Evolutionary conservation across 1,139 yeast species (phyloP).

Genomic region (Diutina ranongensis): DNA sequence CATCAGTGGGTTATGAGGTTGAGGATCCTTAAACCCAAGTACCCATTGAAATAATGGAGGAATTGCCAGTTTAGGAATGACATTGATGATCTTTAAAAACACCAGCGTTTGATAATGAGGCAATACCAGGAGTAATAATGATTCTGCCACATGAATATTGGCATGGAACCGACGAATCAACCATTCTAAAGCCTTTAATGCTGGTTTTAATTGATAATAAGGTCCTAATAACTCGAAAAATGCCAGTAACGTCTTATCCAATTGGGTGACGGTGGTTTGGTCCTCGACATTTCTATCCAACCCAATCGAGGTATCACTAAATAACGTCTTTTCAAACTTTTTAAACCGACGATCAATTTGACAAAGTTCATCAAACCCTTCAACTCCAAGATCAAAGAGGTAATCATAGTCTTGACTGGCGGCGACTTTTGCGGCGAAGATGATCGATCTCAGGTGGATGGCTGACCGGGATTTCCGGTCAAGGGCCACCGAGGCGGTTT

Average conservation of each 20-base stretch:
- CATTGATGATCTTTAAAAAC: constrained; percentile 64
- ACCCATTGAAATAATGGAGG: constrained; percentile 75
- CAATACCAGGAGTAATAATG: constrained; percentile 53
- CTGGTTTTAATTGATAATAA: constrained; percentile 59
- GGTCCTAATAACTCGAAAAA: constrained; percentile 71
- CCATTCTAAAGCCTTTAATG: constrained; percentile 89
- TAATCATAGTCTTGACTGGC: constrained; percentile 88
- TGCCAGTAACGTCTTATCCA: constrained; percentile 63
- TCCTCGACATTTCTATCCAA: constrained; percentile 76
- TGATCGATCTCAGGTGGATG: constrained; percentile 77
- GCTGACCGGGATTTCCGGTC: constrained; percentile 82
- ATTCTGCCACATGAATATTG: constrained; percentile 71
- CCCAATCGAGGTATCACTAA: constrained; percentile 66
- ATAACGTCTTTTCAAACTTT: constrained; percentile 59
- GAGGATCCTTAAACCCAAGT: constrained; percentile 52
- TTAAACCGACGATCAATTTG: constrained; percentile 64
- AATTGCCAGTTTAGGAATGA: constrained; percentile 46
- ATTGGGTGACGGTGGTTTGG: constrained; percentile 59
- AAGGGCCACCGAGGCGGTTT: constrained; percentile 61
- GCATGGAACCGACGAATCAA: constrained; percentile 83
- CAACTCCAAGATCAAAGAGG: constrained; percentile 59
- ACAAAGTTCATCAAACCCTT: constrained; percentile 66
- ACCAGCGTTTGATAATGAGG: constrained; percentile 69
- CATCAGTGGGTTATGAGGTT: constrained; percentile 47
- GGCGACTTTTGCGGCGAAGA: constrained; percentile 80